Percentiles rank a stretch among this genome's conserved stretches.
phyloP scores from a whole-genome alignment of 495 filamentous ascomycete genomes.

The Chlorociboria aeruginascens region DNA sequence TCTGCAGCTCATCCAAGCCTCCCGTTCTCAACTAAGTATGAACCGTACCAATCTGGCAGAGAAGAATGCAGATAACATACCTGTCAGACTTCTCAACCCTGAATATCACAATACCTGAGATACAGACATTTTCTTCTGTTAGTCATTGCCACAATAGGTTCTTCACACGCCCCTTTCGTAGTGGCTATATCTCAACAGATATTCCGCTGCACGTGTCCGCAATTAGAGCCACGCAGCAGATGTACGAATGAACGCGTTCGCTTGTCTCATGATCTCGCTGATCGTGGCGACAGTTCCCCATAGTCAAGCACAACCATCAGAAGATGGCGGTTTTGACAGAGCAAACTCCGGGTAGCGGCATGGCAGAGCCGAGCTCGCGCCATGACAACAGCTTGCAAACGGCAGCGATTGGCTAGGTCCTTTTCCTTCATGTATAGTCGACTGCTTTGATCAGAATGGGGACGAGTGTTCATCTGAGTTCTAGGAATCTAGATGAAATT shows the following conservation, averaged over 20 bases:
- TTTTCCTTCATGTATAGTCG: not conserved
- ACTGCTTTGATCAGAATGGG: slow-evolving; percentile 7
- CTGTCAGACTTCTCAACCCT: slow-evolving; percentile 1
- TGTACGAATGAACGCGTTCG: slow-evolving; percentile 16
- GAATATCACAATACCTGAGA: not conserved
- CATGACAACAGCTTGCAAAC: slow-evolving; percentile 10
- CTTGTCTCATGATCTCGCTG: slow-evolving; percentile 1
- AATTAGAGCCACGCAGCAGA: not conserved
- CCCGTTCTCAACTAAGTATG: slow-evolving; percentile 3
- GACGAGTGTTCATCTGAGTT: not conserved
- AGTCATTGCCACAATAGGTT: slow-evolving; percentile 1
- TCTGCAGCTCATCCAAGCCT: slow-evolving; percentile 2
- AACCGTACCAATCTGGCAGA: not conserved
- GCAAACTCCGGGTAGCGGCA: slow-evolving; percentile 14
- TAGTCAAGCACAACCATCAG: not conserved
- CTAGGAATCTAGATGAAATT: not conserved
- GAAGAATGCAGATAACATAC: not conserved
- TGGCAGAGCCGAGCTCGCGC: slow-evolving; percentile 6
- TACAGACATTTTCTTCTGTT: not conserved
- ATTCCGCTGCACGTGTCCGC: slow-evolving; percentile 9
- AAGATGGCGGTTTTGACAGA: slow-evolving; percentile 8
- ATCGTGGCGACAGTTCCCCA: slow-evolving; percentile 4
- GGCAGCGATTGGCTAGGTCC: not conserved
- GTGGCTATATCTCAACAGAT: slow-evolving; percentile 1
- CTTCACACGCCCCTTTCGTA: not conserved